phyloP scores from a whole-genome alignment of 202 grass and related monocot species.

The Sporobolus alterniflorus region DNA sequence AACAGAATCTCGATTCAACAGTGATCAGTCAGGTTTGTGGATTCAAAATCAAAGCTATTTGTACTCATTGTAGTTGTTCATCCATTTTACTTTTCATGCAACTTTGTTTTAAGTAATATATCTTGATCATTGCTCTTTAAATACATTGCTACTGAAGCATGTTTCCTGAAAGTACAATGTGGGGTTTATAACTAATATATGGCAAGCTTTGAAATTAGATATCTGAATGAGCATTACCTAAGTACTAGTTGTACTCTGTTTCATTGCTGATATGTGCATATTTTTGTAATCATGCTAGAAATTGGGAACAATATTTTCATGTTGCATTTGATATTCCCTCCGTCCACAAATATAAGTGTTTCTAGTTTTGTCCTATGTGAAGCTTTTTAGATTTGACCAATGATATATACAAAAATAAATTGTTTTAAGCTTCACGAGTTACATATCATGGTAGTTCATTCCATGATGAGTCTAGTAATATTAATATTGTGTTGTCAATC shows the following conservation, averaged over 20 bases:
- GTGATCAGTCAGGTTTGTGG: constrained; percentile 88
- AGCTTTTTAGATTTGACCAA: too few relatives aligned
- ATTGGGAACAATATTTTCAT: neutral
- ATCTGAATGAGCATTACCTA: neutral
- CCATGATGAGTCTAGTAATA: too few relatives aligned
- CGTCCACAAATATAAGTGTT: too few relatives aligned
- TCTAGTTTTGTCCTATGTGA: too few relatives aligned
- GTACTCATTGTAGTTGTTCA: neutral
- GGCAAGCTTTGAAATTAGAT: neutral
- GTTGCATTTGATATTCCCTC: neutral
- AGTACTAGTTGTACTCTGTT: neutral
- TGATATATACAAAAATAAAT: too few relatives aligned
- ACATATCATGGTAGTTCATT: too few relatives aligned
- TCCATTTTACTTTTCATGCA: constrained; percentile 15
- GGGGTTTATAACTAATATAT: neutral
- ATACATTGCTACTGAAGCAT: neutral
- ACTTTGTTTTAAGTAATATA: neutral
- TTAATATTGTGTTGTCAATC: too few relatives aligned
- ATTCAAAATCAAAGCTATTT: constrained; percentile 15
- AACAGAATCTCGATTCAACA: constrained; percentile 94
- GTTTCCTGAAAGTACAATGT: neutral
- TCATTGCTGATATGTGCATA: neutral
- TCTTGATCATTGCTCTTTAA: neutral
- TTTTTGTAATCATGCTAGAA: neutral
- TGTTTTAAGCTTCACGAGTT: too few relatives aligned